A percentile compares a stretch with the other conserved stretches of the same genome.
Evolutionary conservation across 139 green algal genomes (phyloP).

Genomic region (Mychonastes homosphaera): DNA sequence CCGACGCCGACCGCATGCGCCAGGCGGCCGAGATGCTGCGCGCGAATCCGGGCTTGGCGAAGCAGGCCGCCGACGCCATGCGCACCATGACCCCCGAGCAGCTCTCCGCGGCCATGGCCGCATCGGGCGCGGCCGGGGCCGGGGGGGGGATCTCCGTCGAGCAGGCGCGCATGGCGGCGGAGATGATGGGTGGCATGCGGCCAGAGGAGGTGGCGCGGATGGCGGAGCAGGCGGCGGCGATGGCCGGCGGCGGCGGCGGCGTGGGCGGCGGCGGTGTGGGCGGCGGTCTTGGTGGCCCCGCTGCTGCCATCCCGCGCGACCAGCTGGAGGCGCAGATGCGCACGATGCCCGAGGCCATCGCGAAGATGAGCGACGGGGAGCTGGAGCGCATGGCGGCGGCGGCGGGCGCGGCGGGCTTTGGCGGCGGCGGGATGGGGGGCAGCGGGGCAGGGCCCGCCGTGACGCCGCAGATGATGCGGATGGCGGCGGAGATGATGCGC

Average conservation of each 20-base stretch:
- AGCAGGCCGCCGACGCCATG: conserved; percentile 20
- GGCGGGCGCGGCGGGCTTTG: conserved; percentile 4
- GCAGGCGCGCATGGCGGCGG: conserved; percentile 9
- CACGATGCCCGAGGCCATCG: conserved; percentile 25
- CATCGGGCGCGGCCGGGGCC: neutral
- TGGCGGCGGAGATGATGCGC: conserved; percentile 7
- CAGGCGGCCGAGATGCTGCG: conserved; percentile 19
- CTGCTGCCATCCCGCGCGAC: too few species aligned
- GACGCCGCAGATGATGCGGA: conserved; percentile 1
- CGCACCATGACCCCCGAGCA: conserved; percentile 17
- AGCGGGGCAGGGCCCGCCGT: neutral
- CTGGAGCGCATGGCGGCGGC: conserved; percentile 11
- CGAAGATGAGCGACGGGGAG: conserved; percentile 14
- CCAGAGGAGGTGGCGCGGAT: conserved; percentile 16
- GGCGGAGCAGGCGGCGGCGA: conserved; percentile 4
- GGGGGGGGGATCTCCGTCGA: neutral
- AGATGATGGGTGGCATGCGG: conserved; percentile 30
- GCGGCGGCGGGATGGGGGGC: neutral
- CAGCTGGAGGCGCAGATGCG: neutral
- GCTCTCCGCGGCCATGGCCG: conserved; percentile 15
- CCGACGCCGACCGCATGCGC: conserved; percentile 6
- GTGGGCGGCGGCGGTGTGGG: neutral
- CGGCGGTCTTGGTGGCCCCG: too few species aligned
- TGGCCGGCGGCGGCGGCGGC: neutral
- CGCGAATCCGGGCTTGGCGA: conserved; percentile 29